A percentile compares a stretch with the other conserved stretches of the same genome.
These are phyloP conservation scores for Wallacemonas sp. DNA, from an alignment of 208 protist genomes.

Conservation along the genomic window DNA sequence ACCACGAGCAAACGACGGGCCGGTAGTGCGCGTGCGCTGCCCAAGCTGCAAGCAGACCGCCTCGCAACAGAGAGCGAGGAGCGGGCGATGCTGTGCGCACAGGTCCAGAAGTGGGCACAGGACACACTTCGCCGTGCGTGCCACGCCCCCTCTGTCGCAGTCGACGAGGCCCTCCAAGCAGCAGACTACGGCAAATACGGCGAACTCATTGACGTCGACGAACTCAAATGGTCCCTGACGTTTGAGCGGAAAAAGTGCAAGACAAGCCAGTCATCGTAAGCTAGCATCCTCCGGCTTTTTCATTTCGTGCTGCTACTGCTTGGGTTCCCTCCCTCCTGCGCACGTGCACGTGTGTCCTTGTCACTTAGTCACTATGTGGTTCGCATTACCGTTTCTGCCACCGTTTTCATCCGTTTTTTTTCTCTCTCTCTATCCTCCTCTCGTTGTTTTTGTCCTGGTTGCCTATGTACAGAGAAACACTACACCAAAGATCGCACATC, in stretches of 20 bases:
- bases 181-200: constrained; percentile 69
- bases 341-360: too few relatives aligned
- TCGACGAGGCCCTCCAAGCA: constrained; percentile 37
- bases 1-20: neutral
- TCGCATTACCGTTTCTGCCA: too few relatives aligned
- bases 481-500: too few relatives aligned
- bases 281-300: too few relatives aligned
- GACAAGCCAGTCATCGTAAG: neutral
- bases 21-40: neutral
- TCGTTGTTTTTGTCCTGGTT: constrained; percentile 12
- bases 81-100: constrained; percentile 37
- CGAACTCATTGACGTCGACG: constrained; percentile 58
- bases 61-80: constrained; percentile 17
- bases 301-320: too few relatives aligned
- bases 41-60: constrained; percentile 6
- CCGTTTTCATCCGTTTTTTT: constrained; percentile 17
- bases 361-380: too few relatives aligned
- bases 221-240: constrained; percentile 70
- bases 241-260: constrained; percentile 43
- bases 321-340: too few relatives aligned
- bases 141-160: constrained; percentile 15
- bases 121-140: constrained; percentile 67
- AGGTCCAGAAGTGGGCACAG: constrained; percentile 56
- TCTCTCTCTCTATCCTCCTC: neutral
- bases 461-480: neutral